Conservation (phyloP, 768 basidiomycete species). For the Baorangia bicolor region DNA sequence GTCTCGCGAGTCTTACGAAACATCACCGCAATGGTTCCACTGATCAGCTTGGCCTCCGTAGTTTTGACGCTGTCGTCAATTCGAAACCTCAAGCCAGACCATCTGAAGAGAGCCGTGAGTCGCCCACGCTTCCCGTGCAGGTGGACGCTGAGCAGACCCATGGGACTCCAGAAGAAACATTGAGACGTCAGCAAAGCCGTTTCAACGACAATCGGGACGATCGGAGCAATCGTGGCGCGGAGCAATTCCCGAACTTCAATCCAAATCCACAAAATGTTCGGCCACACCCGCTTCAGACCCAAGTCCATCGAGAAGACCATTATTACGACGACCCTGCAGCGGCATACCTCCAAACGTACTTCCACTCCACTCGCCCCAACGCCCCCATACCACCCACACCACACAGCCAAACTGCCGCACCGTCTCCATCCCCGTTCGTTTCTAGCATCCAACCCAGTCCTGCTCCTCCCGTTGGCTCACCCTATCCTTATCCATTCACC, state of each 20-base stretch:
- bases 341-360: constrained; percentile 58
- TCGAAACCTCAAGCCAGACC: constrained; percentile 37
- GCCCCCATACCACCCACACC: constrained; percentile 82
- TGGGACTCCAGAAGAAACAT: constrained; percentile 14
- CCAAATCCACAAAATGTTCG: constrained; percentile 27
- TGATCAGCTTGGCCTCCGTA: constrained; percentile 60
- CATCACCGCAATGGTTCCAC: constrained; percentile 58
- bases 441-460: constrained; percentile 55
- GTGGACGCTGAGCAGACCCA: constrained; percentile 17
- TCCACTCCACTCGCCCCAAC: constrained; percentile 61
- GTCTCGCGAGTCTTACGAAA: constrained; percentile 40
- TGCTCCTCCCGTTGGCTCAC: constrained; percentile 62
- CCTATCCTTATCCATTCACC: constrained; percentile 75
- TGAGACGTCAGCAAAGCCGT: constrained; percentile 22
- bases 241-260: constrained; percentile 21
- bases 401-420: constrained; percentile 70
- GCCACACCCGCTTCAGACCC: constrained; percentile 39
- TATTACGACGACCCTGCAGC: constrained; percentile 61
- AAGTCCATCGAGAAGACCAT: constrained; percentile 56
- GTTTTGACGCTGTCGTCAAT: constrained; percentile 57
- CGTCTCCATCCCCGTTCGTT: constrained; percentile 67
- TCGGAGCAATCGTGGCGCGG: constrained; percentile 18
- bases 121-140: constrained; percentile 7
- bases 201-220: constrained; percentile 21
- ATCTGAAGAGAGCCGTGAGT: constrained; percentile 32